Percentiles rank a stretch among this genome's conserved stretches.
These are phyloP conservation scores for Fusarium camptoceras DNA, from an alignment of 2,329 filamentous ascomycete genomes.

Conservation along the genomic window DNA sequence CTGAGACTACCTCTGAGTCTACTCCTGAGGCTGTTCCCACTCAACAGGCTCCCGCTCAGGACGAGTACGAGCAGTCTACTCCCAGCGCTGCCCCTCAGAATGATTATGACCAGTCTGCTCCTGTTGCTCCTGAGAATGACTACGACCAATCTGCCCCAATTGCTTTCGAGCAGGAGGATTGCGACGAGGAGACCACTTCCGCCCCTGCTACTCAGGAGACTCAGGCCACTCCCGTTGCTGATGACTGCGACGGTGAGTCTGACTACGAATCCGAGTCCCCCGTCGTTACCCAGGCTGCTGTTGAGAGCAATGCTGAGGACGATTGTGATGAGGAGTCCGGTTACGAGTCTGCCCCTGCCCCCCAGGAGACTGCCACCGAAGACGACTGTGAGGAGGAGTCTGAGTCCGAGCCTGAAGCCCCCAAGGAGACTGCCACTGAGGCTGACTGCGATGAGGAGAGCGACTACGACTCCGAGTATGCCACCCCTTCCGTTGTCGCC, in stretches of 20 bases:
- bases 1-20: background rate
- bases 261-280: background rate
- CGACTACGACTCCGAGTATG: background rate
- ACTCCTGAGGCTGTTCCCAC: background rate
- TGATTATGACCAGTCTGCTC: background rate
- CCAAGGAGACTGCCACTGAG: background rate
- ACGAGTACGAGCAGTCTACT: background rate
- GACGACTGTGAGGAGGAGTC: background rate
- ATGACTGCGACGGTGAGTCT: slow-evolving; percentile 1
- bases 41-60: background rate
- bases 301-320: background rate
- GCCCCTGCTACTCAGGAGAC: background rate
- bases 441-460: background rate
- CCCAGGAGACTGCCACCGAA: background rate
- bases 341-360: background rate
- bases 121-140: background rate
- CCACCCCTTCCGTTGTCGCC: background rate
- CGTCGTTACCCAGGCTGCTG: background rate
- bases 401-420: background rate
- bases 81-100: background rate
- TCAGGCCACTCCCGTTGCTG: background rate
- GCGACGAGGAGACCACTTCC: background rate
- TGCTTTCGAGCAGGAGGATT: slow-evolving; percentile 2
- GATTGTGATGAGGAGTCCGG: background rate
- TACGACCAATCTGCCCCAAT: background rate